Base-by-base conservation (phyloP, 2,329 filamentous ascomycete genomes). In the Apiospora koreana region DNA sequence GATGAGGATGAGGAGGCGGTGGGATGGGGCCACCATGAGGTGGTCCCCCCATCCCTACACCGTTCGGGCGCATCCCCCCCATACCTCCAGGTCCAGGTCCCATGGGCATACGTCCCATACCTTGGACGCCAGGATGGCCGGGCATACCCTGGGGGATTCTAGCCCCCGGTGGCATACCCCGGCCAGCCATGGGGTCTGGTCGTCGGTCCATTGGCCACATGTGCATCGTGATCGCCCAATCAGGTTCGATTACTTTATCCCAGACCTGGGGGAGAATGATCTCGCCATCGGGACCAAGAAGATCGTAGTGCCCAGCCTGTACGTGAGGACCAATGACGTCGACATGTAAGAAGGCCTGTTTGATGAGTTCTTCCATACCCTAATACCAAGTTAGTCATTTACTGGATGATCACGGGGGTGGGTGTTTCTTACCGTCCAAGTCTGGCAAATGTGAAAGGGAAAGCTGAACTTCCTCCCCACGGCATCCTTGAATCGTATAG, bases 391-490 rank as follows among this genome's bases (percentile, higher is more conserved):
- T 72, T 81, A 74, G 81, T 75, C 43, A 73, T 48, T 14, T 1
- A 21, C 4, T 16, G 1, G 21, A 12, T 3, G 8, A 38, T 35
- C 18, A n/a, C 3, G 12, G 8, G 54, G 48, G 67, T 45, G 65
- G 38, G 66, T 9, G 50, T 21, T 38, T 87, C 89, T 79, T 89
- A 95, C 93, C 84, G 86, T 84, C 94, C 94, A 97, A 2, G 91
- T 96, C 77, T 91, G 89, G 81, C 94, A 97, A 41, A 97, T 81
- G 73, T 95, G 89, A 82, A 92, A 97, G 1, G 95, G 95, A 77
- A 98, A 97, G 81, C 90, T 96, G 80, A 97, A 98, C 80, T 97
- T 97, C 74, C 95, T 88, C 42, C 94, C 93, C 21, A 98, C 90
- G 0, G 94, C 94, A 79, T 98, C 95, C 81, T 97, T 97, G 83